Percentiles rank a stretch among this genome's conserved stretches.
phyloP scores from a whole-genome alignment of 139 green algal genomes.

The Picochlorum sp. region DNA sequence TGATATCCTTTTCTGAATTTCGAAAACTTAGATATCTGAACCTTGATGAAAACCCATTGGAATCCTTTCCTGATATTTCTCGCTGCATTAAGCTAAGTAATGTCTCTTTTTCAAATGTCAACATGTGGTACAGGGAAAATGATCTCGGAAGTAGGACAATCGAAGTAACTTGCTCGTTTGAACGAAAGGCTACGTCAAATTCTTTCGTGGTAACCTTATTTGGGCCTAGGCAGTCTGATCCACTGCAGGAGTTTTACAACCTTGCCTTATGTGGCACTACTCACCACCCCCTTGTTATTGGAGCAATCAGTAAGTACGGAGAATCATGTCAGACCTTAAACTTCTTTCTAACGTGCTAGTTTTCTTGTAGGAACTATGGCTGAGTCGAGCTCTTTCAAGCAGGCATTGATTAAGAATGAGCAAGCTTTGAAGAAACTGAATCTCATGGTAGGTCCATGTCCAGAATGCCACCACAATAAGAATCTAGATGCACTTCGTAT shows the following conservation, averaged over 20 bases:
- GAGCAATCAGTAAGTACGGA: constrained; percentile 53
- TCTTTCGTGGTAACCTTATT: constrained; percentile 11
- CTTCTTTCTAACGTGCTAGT: no score
- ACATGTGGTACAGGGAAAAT: constrained; percentile 20
- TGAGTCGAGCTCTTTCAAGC: no score
- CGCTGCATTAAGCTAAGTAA: constrained; percentile 57
- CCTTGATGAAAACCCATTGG: constrained; percentile 84
- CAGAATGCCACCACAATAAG: no score
- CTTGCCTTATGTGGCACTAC: constrained; percentile 75
- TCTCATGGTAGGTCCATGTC: constrained; percentile 45
- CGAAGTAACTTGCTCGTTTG: no score
- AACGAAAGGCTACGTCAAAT: neutral
- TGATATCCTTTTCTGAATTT: constrained; percentile 57
- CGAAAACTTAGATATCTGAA: constrained; percentile 29
- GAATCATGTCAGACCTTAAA: neutral
- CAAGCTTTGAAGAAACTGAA: constrained; percentile 82
- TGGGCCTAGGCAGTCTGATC: constrained; percentile 34
- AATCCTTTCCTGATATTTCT: constrained; percentile 87
- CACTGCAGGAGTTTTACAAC: constrained; percentile 68
- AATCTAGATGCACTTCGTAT: no score
- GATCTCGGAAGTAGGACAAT: no score
- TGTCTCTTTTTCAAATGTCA: constrained; percentile 68
- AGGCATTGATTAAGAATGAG: constrained; percentile 43
- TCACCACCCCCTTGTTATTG: constrained; percentile 79
- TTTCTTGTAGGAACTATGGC: no score